Evolutionary conservation across 2,329 filamentous ascomycete genomes (phyloP).

Genomic region (Epichloe scottii): DNA sequence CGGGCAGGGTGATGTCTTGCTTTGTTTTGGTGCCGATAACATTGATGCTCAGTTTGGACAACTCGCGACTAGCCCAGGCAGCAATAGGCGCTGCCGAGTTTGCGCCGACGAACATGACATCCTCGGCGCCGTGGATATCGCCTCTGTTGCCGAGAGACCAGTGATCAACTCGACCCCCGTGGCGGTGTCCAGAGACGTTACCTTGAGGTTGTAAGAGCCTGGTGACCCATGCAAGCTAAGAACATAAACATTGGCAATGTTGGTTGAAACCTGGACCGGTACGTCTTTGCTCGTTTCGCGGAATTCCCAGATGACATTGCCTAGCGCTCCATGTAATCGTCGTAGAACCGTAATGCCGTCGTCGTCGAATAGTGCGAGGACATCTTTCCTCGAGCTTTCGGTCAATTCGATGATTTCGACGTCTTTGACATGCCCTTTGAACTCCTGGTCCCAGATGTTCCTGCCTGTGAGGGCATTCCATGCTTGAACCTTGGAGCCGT

Average conservation of each 20-base stretch:
- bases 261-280: constrained; percentile 62
- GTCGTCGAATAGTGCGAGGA: constrained; percentile 55
- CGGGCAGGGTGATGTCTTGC: constrained; percentile 39
- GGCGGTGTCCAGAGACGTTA: constrained; percentile 58
- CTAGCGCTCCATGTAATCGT: constrained; percentile 60
- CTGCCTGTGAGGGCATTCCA: constrained; percentile 80
- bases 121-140: constrained; percentile 51
- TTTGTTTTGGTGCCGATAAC: constrained; percentile 50
- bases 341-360: constrained; percentile 47
- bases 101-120: constrained; percentile 63
- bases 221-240: constrained; percentile 60
- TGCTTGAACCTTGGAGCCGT: constrained; percentile 56
- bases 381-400: constrained; percentile 52
- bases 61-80: constrained; percentile 56
- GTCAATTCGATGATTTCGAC: constrained; percentile 67
- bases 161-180: constrained; percentile 64
- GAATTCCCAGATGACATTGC: constrained; percentile 68
- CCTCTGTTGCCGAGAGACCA: constrained; percentile 60
- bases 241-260: constrained; percentile 61
- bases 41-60: constrained; percentile 56
- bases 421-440: constrained; percentile 48
- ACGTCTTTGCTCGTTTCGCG: constrained; percentile 54
- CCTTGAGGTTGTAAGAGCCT: constrained; percentile 63
- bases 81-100: constrained; percentile 65
- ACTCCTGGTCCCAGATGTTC: constrained; percentile 58